Percentiles rank a stretch among this genome's conserved stretches.
These are phyloP conservation scores for Leccinum obscurum DNA, from an alignment of 768 basidiomycete species.

Conservation along the genomic window DNA sequence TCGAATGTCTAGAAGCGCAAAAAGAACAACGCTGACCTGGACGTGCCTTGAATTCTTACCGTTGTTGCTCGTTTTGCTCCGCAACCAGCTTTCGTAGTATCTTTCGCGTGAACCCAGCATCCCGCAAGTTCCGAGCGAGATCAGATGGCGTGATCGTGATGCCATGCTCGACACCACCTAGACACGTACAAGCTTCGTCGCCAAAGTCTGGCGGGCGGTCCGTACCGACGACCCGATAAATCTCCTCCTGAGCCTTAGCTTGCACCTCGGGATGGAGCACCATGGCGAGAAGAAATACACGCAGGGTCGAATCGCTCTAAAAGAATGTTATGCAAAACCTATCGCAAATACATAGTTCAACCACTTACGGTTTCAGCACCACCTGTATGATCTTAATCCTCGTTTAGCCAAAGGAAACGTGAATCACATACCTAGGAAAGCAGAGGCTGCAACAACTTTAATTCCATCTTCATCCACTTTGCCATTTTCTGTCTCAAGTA, in stretches of 20 bases:
- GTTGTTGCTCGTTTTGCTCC: too few relatives aligned
- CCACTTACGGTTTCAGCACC: slow-evolving; percentile 30
- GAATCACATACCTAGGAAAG: slow-evolving; percentile 22
- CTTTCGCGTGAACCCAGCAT: too few relatives aligned
- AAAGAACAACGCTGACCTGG: too few relatives aligned
- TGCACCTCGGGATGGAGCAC: slow-evolving; percentile 34
- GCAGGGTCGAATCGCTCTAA: slow-evolving; percentile 19
- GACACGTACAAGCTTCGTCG: slow-evolving; percentile 1
- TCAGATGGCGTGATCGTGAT: too few relatives aligned
- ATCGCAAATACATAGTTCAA: neutral
- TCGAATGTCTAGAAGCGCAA: too few relatives aligned
- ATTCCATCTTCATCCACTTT: slow-evolving; percentile 12
- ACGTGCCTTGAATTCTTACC: too few relatives aligned
- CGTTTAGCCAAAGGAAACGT: neutral
- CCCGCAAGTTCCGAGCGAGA: too few relatives aligned
- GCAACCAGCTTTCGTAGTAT: too few relatives aligned
- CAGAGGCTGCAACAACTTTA: slow-evolving; percentile 25
- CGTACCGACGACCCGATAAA: slow-evolving; percentile 33
- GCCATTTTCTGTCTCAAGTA: slow-evolving; percentile 9
- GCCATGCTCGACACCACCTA: too few relatives aligned
- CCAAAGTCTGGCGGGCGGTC: slow-evolving; percentile 29
- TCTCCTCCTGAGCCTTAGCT: slow-evolving; percentile 31
- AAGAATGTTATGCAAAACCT: neutral
- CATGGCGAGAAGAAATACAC: slow-evolving; percentile 36
- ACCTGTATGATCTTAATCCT: slow-evolving; percentile 11